phyloP scores from a whole-genome alignment of 176 grass and related monocot species.

The Chrysopogon serrulatus region DNA sequence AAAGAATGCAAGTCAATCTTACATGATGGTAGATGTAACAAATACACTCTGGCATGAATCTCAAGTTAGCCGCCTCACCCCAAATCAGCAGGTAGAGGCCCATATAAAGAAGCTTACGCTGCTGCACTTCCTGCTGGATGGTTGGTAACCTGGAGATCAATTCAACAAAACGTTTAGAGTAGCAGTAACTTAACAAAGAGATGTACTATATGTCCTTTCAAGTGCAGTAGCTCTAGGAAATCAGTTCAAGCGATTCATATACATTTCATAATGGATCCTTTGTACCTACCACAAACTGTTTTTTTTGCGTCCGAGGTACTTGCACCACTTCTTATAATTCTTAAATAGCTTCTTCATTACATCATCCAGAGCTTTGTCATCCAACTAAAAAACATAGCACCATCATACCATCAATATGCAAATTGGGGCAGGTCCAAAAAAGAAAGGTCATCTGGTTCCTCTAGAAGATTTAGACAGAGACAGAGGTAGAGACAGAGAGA shows the following conservation, averaged over 20 bases:
- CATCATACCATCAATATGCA: neutral
- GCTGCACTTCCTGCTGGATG: constrained; percentile 98
- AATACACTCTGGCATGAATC: constrained; percentile 98
- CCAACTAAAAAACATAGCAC: constrained; percentile 45
- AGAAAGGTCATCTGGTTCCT: neutral
- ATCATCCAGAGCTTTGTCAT: constrained; percentile 60
- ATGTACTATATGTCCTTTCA: neutral
- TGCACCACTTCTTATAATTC: constrained; percentile 97
- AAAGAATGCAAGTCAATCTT: constrained; percentile 34
- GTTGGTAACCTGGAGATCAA: constrained; percentile 74
- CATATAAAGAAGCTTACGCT: constrained; percentile 98
- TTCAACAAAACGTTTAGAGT: neutral
- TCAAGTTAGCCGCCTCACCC: constrained; percentile 97
- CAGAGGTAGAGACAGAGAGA: neutral
- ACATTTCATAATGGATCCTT: neutral
- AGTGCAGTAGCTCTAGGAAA: neutral
- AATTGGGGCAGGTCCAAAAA: neutral
- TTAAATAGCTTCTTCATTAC: constrained; percentile 91
- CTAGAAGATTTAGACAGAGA: neutral
- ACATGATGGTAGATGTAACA: constrained; percentile 99
- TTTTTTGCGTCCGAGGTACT: constrained; percentile 78
- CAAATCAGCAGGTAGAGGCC: constrained; percentile 92
- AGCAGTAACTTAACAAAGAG: neutral
- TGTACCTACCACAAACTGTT: constrained; percentile 80
- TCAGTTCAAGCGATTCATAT: neutral